Conservation (phyloP, 2,329 filamentous ascomycete genomes). For the Ophiostoma tasmaniense region DNA sequence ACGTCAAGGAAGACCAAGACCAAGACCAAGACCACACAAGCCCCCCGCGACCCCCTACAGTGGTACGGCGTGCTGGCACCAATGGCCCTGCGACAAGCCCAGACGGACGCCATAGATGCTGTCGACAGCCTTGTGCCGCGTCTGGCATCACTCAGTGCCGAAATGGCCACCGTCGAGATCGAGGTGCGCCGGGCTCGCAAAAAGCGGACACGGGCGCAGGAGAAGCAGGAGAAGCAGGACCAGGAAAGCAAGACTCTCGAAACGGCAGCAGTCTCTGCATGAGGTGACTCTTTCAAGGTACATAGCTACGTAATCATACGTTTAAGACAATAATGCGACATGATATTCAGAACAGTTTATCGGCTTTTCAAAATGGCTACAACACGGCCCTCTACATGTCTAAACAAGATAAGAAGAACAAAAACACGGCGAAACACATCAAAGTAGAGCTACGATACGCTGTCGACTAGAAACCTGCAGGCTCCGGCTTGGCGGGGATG, state of each 20-base stretch:
- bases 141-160: slow-evolving; percentile 47
- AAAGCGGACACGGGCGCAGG: slow-evolving; percentile 35
- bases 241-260: slow-evolving; percentile 4
- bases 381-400: not conserved
- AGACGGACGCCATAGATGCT: slow-evolving; percentile 46
- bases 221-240: slow-evolving; percentile 8
- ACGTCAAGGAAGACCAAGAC: not conserved
- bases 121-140: slow-evolving; percentile 50
- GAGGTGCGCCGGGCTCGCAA: slow-evolving; percentile 56
- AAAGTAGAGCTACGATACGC: not conserved
- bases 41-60: slow-evolving; percentile 43
- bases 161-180: slow-evolving; percentile 59
- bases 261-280: not conserved
- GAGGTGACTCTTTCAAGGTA: not conserved
- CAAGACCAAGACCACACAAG: slow-evolving; percentile 11
- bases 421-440: not conserved
- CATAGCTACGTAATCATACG: not conserved
- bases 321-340: not conserved
- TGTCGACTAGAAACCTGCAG: slow-evolving; percentile 27
- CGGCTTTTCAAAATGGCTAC: not conserved
- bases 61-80: slow-evolving; percentile 52
- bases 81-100: slow-evolving; percentile 46
- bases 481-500: slow-evolving; percentile 42
- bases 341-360: not conserved
- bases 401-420: not conserved